Evolutionary conservation across 164 flowering plant genomes (phyloP).

Genomic region (Akebia trifoliata): DNA sequence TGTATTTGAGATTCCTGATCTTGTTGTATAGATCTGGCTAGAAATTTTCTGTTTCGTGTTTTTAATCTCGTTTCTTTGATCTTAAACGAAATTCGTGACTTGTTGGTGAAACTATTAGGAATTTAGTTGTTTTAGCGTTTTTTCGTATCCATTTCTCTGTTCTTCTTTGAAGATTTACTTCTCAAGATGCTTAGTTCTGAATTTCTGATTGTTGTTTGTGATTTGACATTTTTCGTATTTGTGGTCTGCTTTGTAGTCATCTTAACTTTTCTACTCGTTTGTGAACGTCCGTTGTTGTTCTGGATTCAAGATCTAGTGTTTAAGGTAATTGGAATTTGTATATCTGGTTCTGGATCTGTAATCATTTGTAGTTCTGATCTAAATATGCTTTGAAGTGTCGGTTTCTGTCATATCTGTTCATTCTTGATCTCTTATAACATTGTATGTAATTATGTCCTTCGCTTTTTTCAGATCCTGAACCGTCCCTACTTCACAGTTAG

Average conservation of each 20-base stretch:
- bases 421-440: not conserved
- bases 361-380: not conserved
- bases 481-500: not conserved
- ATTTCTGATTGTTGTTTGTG: no score
- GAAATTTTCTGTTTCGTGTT: not conserved
- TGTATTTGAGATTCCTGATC: conserved; percentile 2
- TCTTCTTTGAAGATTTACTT: not conserved
- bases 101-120: not conserved
- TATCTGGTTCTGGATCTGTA: conserved; percentile 7
- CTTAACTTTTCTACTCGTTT: not conserved
- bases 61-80: not conserved
- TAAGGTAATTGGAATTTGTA: not conserved
- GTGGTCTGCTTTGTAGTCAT: not conserved
- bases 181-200: not conserved
- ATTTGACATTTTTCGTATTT: not conserved
- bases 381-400: not conserved
- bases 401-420: not conserved
- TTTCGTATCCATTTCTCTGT: not conserved
- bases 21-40: conserved; percentile 1
- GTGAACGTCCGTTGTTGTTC: not conserved
- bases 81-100: not conserved
- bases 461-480: not conserved
- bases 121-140: not conserved
- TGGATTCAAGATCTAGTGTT: conserved; percentile 7
- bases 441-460: not conserved